Percentiles rank a stretch among this genome's conserved stretches.
phyloP scores from a whole-genome alignment of 306 rosid genomes.

The Quercus bicolor region DNA sequence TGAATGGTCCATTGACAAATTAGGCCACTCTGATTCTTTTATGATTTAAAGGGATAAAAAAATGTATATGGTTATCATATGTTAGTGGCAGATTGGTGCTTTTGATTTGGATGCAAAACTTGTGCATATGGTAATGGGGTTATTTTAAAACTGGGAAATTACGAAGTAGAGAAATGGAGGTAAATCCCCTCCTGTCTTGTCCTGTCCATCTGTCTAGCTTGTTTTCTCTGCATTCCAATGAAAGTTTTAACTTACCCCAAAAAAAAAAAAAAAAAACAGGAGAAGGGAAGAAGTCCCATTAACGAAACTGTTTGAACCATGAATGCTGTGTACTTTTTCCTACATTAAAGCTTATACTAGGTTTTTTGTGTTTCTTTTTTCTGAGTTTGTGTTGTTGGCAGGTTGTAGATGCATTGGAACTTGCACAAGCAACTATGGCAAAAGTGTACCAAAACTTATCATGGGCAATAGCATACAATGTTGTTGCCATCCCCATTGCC shows the following conservation, averaged over 20 bases:
- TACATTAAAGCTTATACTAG: neutral
- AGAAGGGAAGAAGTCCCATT: too few relatives aligned
- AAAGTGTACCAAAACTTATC: constrained; percentile 92
- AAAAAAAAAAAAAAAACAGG: too few relatives aligned
- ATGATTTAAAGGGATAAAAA: neutral
- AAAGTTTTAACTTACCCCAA: too few relatives aligned
- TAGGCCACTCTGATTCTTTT: neutral
- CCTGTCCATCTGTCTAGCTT: too few relatives aligned
- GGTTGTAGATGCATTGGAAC: constrained; percentile 91
- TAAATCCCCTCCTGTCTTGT: too few relatives aligned
- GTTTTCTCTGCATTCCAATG: too few relatives aligned
- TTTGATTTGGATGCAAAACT: neutral
- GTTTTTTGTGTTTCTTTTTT: constrained; percentile 12
- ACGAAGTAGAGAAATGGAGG: neutral
- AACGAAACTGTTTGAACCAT: neutral
- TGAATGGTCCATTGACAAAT: neutral
- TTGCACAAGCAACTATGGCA: constrained; percentile 84
- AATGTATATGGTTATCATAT: neutral
- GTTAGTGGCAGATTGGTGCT: neutral
- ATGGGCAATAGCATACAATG: constrained; percentile 92
- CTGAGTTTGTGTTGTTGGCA: constrained; percentile 29
- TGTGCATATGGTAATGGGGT: neutral
- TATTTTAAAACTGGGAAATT: neutral
- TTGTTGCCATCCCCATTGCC: constrained; percentile 76
- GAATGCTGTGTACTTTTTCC: neutral